Evolutionary conservation across 768 basidiomycete genomes (phyloP), one percentile per base, ranked within the genome.

Genomic region (Lactarius akahatsu): DNA sequence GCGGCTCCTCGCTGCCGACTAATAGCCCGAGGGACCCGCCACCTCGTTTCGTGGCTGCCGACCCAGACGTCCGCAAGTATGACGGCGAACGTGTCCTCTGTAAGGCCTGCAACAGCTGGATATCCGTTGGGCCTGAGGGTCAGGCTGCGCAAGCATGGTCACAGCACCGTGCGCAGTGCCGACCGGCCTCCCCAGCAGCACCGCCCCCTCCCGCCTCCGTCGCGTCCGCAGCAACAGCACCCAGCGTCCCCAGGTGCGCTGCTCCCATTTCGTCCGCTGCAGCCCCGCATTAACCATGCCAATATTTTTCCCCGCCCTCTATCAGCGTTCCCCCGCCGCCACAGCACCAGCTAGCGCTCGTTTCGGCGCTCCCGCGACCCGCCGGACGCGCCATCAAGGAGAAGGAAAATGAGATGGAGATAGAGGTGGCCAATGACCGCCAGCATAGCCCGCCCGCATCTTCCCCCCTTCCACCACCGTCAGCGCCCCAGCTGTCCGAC

Each of bases 1-100:
- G 57, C 54, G 28, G 61, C 40, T 16, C 36, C 45, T 57, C 57
- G 45, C 28, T 20, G 5, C 20, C 56, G n/a, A 34, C 45, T 57
- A 50, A 69, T 85, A 86, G 10, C 79, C 84, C 64, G 86, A 90
- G 38, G 84, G 88, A 71, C 82, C 86, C 67, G 85, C 83, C 71
- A 75, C 81, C 1, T 71, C 85, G 41, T 82, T 92, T 66, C 76
- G 84, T 47, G 83, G 85, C 59, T 11, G 58, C 50, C 2, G 90
- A 92, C 72, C 84, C 86, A 3, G 83, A 87, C 67, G 83, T 89
- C n/a, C 84, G 88, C 69, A 90, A 89, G 72, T 88, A 88, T 72
- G 90, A 92, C 63, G 80, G 85, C 3, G 89, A 91, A 70, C 83
- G 90, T 8, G 80, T 91, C 0, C 78, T 90, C 0, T 91, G 90